Evolutionary conservation across 805 yeast species (phyloP), one percentile per base, ranked within the genome.

Genomic region (Metschnikowia peoriensis): DNA sequence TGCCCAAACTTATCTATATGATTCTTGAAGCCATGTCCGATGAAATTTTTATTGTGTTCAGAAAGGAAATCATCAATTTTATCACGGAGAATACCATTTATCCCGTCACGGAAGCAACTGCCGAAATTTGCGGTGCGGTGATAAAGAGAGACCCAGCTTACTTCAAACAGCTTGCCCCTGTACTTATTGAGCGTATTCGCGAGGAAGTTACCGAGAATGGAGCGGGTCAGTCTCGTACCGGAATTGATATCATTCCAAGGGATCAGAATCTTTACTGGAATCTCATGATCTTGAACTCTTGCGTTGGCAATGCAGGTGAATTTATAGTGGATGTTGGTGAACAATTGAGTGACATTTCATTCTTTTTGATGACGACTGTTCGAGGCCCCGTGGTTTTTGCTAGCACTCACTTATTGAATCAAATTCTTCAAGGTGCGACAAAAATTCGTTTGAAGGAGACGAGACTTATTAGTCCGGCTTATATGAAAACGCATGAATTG

Each of bases 241-340:
- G 86, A 0, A 72, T 79, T 7, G 92, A 87, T 32, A 75, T 87
- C 28, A 75, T 84, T 28, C 88, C 88, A n/a, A 78, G 91, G 41
- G 98, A 94, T 67, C 86, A 85, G 32, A 80, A 85, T 16, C 69
- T 94, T 8, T 82, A 83, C 32, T 83, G 96, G 82, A 81, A 85
- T 62, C 65, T 89, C 34, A 78, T 85, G 3, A 80, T 90, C 2
- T 67, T 92, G 41, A 83, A 85, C 62, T 92, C 89, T 64, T 74
- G 85, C 28, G 66, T 88, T 39, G 83, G 90, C 27, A 86, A 86
- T 51, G 85, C 93, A 1, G 84, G 84, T n/a, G 69, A 66, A 0
- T 64, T 72, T 4, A 62, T 86, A 1, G 61, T 86, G 9, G 64
- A 70, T 0, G 70, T 77, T 54, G 68, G 73, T 6, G 66, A 68